Base-by-base conservation (phyloP, 257 asterid genomes). In the Thymus quinquecostatus region DNA sequence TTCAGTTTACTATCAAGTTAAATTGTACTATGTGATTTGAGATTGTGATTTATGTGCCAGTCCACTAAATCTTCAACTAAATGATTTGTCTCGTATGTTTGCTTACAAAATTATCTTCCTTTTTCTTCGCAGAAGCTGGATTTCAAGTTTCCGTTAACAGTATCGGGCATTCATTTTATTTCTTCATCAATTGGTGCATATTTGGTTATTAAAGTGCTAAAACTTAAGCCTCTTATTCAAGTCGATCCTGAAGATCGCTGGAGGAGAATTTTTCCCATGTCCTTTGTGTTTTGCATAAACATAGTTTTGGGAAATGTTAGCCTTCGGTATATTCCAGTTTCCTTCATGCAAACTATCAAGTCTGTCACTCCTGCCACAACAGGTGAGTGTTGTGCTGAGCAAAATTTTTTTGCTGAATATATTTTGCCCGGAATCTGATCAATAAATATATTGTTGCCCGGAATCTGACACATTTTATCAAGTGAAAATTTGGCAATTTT, bases 281-380 rank as follows among this genome's bases (percentile, higher is more conserved):
- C 96, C 14, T 86, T 87, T 75, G 78, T 87, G 71, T 90, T 90
- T 61, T 90, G 95, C 69, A 83, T 90, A 75, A 90, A 90, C 84
- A 87, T 90, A 34, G 96, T 84, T 53, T 71, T 90, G 82, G 96
- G 96, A 47, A 89, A 89, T 33, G 87, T 89, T 57, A 89, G 96
- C 72, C 77, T 90, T 53, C 89, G 96, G 0, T 90, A 90, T 54
- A 90, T 88, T 63, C 96, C 92, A 0, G 96, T 90, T 65, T 90
- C 96, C 34, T 90, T 90, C 81, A 90, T 90, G 96, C 95, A 90
- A 81, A 90, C 95, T 38, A 83, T 90, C 80, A 90, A 90, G 82
- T 90, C 96, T 38, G 85, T 90, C 75, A 90, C 96, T 64, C 96
- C 95, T 34, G 96, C 95, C 40, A 88, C 96, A 33, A 90, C 95